These are phyloP conservation scores for Stereum hirsutum DNA, from an alignment of 1,284 basidiomycete genomes.

Conservation along the genomic window DNA sequence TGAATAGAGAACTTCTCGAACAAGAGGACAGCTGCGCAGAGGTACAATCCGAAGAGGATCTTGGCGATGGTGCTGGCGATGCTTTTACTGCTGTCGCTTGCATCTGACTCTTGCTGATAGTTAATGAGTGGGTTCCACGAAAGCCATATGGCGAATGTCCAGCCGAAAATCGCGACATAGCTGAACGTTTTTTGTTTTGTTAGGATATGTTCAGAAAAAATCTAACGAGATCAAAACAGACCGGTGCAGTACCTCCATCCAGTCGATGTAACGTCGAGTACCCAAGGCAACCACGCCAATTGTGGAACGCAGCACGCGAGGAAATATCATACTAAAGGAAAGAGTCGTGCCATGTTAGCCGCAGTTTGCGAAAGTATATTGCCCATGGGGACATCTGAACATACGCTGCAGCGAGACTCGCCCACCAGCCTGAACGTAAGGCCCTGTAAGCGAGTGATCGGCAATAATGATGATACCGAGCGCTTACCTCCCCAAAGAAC, in stretches of 20 bases:
- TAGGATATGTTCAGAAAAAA: slow-evolving; percentile 1
- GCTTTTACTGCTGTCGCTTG: slow-evolving; percentile 13
- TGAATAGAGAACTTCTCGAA: slow-evolving; percentile 86
- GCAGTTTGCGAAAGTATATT: neutral
- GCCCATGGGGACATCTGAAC: slow-evolving; percentile 21
- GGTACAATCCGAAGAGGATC: slow-evolving; percentile 67
- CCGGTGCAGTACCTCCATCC: slow-evolving; percentile 60
- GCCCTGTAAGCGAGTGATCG: too few relatives aligned
- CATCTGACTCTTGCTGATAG: slow-evolving; percentile 24
- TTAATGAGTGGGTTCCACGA: slow-evolving; percentile 63
- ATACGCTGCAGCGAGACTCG: slow-evolving; percentile 54
- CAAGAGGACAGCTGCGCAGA: slow-evolving; percentile 67
- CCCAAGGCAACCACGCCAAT: slow-evolving; percentile 67
- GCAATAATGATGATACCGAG: neutral
- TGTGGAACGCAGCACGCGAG: slow-evolving; percentile 48
- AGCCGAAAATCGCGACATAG: slow-evolving; percentile 67
- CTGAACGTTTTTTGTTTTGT: slow-evolving; percentile 21
- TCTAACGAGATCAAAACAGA: too few relatives aligned
- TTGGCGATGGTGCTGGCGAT: slow-evolving; percentile 47
- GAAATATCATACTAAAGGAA: slow-evolving; percentile 38
- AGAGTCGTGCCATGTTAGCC: neutral
- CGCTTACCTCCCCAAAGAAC: slow-evolving; percentile 63
- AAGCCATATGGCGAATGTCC: slow-evolving; percentile 62
- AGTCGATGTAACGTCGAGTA: slow-evolving; percentile 67
- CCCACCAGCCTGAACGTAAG: slow-evolving; percentile 82